phyloP scores from a whole-genome alignment of 2,329 filamentous ascomycete genomes.

The Neofusicoccum sp. region DNA sequence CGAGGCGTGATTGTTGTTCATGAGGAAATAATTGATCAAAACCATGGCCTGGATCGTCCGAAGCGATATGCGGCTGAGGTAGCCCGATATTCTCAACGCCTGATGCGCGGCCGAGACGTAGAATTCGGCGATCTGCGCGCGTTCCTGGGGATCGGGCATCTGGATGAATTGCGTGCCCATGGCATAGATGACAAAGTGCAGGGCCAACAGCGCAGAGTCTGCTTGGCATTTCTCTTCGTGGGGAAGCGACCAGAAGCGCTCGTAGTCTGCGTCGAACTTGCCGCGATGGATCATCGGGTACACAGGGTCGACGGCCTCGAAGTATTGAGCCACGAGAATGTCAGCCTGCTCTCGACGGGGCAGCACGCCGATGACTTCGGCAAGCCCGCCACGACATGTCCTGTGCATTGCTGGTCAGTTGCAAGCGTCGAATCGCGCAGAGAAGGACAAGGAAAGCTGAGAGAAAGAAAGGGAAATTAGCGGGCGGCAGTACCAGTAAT shows the following conservation, averaged over 20 bases:
- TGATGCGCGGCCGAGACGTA: constrained; percentile 79
- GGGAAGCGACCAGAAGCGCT: constrained; percentile 69
- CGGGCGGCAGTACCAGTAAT: constrained; percentile 73
- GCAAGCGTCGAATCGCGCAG: not conserved
- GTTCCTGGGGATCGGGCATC: constrained; percentile 55
- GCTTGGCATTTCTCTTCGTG: constrained; percentile 57
- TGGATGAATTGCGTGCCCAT: constrained; percentile 76
- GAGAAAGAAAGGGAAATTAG: too few species aligned
- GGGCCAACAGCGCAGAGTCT: constrained; percentile 68
- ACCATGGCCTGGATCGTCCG: constrained; percentile 78
- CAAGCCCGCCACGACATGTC: constrained; percentile 70
- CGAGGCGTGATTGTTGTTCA: constrained; percentile 81
- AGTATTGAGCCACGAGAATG: constrained; percentile 58
- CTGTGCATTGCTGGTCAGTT: not conserved
- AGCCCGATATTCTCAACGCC: constrained; percentile 71
- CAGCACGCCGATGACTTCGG: constrained; percentile 72
- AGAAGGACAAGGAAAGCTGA: not conserved
- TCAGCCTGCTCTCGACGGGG: constrained; percentile 75
- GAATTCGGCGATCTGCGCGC: constrained; percentile 75
- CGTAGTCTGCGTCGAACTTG: constrained; percentile 75
- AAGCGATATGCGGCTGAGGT: constrained; percentile 71
- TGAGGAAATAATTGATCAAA: constrained; percentile 77
- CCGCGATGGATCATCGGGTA: constrained; percentile 78
- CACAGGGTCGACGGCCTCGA: constrained; percentile 68
- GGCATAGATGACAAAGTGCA: constrained; percentile 75